Conservation (phyloP, 73 alveolate species). For the Tetrahymena malaccensis region DNA sequence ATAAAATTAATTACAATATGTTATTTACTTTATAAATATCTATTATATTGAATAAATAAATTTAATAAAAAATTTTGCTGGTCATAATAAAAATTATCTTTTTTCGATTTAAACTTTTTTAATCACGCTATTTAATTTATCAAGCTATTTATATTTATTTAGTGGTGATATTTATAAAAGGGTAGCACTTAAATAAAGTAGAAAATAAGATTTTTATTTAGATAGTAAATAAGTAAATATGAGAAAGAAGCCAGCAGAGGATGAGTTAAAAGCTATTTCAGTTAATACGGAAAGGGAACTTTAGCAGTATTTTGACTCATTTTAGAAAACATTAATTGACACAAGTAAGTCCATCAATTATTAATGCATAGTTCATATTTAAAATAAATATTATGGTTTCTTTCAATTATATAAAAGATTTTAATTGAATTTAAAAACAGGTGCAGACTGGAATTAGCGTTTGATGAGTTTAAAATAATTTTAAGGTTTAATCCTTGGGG, state of each 20-base stretch:
- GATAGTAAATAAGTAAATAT: neutral
- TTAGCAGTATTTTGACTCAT: neutral
- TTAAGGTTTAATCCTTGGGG: neutral
- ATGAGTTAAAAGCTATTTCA: neutral
- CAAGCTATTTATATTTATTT: too few relatives aligned
- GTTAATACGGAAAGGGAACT: neutral
- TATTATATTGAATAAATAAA: too few relatives aligned
- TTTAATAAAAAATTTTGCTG: neutral
- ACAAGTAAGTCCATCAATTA: neutral
- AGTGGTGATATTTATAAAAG: neutral
- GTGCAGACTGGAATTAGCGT: neutral
- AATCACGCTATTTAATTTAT: neutral
- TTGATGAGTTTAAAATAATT: neutral
- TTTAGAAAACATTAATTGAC: neutral
- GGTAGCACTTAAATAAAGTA: neutral
- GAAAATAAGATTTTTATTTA: neutral
- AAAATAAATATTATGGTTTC: too few relatives aligned
- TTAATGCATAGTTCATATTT: too few relatives aligned
- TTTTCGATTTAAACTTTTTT: neutral
- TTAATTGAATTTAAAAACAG: neutral
- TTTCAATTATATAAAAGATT: too few relatives aligned
- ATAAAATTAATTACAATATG: neutral
- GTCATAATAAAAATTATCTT: neutral
- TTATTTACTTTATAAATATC: neutral
- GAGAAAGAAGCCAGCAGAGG: neutral